Evolutionary conservation across 257 asterid genomes (phyloP).

Genomic region (Fraxinus anomala): DNA sequence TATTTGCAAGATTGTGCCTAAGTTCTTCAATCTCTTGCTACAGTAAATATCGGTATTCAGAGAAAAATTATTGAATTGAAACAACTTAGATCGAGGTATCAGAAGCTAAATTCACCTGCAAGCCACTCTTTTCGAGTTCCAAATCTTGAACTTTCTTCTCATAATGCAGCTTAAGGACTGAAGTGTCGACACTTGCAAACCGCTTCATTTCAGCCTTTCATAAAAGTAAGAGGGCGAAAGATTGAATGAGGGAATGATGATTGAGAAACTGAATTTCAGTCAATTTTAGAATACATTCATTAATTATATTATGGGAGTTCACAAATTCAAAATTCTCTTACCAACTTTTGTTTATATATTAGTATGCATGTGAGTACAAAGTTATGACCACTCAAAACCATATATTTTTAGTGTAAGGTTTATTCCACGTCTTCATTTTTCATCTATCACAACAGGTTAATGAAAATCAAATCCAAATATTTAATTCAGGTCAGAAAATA

Average conservation of each 20-base stretch:
- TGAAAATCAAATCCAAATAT: neutral
- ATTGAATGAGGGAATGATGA: neutral
- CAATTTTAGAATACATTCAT: neutral
- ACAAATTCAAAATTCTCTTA: neutral
- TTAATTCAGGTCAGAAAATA: neutral
- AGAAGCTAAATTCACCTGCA: conserved; percentile 56
- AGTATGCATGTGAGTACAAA: neutral
- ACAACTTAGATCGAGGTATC: conserved; percentile 15
- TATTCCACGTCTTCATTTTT: neutral
- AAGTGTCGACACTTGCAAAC: conserved; percentile 59
- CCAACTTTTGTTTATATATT: neutral
- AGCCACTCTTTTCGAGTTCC: conserved; percentile 68
- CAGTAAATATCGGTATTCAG: conserved; percentile 28
- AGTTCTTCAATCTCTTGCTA: conserved; percentile 94
- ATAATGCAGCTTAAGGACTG: conserved; percentile 85
- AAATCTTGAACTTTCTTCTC: conserved; percentile 92
- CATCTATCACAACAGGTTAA: neutral
- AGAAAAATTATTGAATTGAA: conserved; percentile 17
- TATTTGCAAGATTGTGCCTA: conserved; percentile 61
- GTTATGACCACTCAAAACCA: neutral
- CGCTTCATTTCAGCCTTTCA: conserved; percentile 91
- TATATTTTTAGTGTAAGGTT: neutral
- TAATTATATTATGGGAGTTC: neutral
- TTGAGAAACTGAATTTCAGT: conserved; percentile 2
- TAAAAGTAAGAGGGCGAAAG: conserved; percentile 11